These are phyloP conservation scores for Parafenestella ontariensis DNA, from an alignment of 2,329 filamentous ascomycete species.

Conservation along the genomic window DNA sequence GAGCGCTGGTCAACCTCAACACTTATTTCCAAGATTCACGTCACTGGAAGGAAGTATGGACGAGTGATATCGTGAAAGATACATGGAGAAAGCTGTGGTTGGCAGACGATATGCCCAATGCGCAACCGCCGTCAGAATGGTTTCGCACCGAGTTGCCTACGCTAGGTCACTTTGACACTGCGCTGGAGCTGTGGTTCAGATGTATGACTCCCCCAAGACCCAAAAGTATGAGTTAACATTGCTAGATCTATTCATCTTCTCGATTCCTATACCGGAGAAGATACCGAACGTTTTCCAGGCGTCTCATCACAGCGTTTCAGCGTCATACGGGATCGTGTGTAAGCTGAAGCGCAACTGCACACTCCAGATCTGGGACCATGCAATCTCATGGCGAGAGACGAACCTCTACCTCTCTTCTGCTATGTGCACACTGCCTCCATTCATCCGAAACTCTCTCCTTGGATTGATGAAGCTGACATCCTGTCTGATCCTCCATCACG, in stretches of 20 bases:
- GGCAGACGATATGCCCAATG: conserved; percentile 53
- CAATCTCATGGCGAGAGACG: conserved; percentile 66
- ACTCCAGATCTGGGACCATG: conserved; percentile 70
- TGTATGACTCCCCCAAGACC: conserved; percentile 33
- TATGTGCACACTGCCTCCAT: conserved; percentile 51
- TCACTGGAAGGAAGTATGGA: conserved; percentile 58
- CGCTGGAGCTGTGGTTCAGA: conserved; percentile 56
- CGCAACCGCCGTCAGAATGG: conserved; percentile 52
- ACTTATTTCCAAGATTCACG: conserved; percentile 54
- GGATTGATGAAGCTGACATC: conserved; percentile 51
- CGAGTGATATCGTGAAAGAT: conserved; percentile 55
- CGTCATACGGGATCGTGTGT: conserved; percentile 67
- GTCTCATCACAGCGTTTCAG: conserved; percentile 68
- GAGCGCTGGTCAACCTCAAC: conserved; percentile 52
- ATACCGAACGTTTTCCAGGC: conserved; percentile 68
- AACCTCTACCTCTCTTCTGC: conserved; percentile 51
- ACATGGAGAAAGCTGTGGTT: conserved; percentile 57
- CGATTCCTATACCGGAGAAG: conserved; percentile 62
- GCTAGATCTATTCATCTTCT: conserved; percentile 62
- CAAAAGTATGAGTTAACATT: conserved; percentile 15
- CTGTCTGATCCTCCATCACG: conserved; percentile 57
- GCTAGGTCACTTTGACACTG: conserved; percentile 55
- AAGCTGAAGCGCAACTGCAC: conserved; percentile 67
- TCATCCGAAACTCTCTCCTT: conserved; percentile 50
- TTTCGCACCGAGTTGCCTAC: conserved; percentile 56